phyloP scores from a whole-genome alignment of 164 flowering plant species.

The Aristolochia contorta region DNA sequence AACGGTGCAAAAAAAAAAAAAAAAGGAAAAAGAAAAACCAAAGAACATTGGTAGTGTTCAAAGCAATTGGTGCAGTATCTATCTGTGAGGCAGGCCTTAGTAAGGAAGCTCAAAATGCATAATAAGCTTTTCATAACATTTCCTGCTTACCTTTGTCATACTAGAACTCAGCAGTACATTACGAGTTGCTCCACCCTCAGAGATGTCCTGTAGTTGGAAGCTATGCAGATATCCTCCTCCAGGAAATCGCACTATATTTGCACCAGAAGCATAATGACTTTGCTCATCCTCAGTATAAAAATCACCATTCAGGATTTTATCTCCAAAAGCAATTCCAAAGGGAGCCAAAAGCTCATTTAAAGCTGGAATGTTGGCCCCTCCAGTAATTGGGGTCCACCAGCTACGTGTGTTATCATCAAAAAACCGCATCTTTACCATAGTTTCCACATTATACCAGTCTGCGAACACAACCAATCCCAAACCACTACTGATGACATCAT shows the following conservation, averaged over 20 bases:
- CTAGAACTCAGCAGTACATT: conserved; percentile 53
- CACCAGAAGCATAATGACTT: conserved; percentile 95
- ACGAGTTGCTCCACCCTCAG: conserved; percentile 88
- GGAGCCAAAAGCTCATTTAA: conserved; percentile 90
- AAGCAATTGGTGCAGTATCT: neutral
- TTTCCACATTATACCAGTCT: conserved; percentile 98
- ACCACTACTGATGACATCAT: conserved; percentile 72
- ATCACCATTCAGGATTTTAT: conserved; percentile 91
- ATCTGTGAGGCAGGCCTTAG: neutral
- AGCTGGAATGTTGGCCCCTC: conserved; percentile 97
- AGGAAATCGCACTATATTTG: conserved; percentile 85
- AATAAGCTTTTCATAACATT: too few relatives aligned
- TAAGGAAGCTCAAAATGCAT: too few relatives aligned
- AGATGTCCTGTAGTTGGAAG: conserved; percentile 77
- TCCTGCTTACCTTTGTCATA: conserved; percentile 48
- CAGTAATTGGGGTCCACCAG: conserved; percentile 99
- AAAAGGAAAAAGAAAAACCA: neutral
- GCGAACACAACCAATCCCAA: conserved; percentile 85
- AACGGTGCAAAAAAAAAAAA: neutral
- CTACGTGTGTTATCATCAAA: conserved; percentile 97
- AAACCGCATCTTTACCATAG: conserved; percentile 98
- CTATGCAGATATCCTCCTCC: conserved; percentile 77
- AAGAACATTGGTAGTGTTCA: neutral
- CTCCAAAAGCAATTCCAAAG: conserved; percentile 97
- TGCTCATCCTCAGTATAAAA: conserved; percentile 81